Conservation (phyloP, 257 asterid genomes). For the Nicotiana tomentosiformis region DNA sequence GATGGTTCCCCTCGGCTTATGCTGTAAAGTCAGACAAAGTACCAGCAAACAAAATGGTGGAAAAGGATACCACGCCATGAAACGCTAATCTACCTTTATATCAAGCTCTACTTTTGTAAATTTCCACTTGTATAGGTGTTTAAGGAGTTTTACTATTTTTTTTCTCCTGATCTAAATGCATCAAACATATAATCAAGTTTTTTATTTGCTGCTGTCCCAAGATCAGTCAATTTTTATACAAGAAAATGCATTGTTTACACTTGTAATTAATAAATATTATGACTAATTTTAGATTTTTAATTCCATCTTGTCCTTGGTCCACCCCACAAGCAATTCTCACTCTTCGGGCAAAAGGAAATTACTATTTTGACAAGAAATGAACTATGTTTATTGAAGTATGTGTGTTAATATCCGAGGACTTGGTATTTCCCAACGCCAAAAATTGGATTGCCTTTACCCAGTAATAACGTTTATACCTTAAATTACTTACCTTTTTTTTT, state of each 20-base stretch:
- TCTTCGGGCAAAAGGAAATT: too few species aligned
- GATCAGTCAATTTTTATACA: neutral
- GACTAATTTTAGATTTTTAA: too few species aligned
- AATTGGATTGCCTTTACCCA: too few species aligned
- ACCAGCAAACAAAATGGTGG: conserved; percentile 32
- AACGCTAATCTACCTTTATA: neutral
- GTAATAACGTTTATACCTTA: too few species aligned
- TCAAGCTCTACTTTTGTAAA: neutral
- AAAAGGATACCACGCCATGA: conserved; percentile 14
- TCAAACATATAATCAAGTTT: neutral
- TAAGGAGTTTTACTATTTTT: neutral
- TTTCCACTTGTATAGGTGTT: neutral
- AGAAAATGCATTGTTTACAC: neutral
- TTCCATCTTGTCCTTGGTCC: too few species aligned
- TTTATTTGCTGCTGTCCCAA: neutral
- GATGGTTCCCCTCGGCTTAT: conserved; percentile 97
- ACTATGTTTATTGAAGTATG: too few species aligned
- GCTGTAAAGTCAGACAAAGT: conserved; percentile 41
- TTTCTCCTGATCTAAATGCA: neutral
- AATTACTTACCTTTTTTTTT: too few species aligned
- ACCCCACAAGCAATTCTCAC: too few species aligned
- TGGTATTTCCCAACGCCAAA: too few species aligned
- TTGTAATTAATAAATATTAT: neutral
- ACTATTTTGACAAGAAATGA: too few species aligned
- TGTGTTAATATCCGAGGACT: too few species aligned